Evolutionary conservation across 2,329 filamentous ascomycete species (phyloP).

Genomic region (Aspergillaceae sp.): DNA sequence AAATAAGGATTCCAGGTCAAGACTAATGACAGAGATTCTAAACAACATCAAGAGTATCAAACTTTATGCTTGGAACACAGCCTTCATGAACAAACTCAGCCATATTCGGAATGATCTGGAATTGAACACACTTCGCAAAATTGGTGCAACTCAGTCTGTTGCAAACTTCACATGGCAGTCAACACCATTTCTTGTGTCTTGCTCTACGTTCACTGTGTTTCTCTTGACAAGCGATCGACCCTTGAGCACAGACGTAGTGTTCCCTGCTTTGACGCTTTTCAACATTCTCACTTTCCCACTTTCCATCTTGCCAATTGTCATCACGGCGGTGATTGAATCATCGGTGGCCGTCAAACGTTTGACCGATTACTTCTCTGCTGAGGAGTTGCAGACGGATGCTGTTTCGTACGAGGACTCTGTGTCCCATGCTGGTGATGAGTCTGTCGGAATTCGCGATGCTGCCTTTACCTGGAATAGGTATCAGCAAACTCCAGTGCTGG

Average conservation of each 20-base stretch:
- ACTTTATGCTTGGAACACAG: slow-evolving; percentile 92
- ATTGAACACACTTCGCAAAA: slow-evolving; percentile 89
- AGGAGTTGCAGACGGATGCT: slow-evolving; percentile 83
- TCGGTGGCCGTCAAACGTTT: slow-evolving; percentile 84
- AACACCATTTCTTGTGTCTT: slow-evolving; percentile 94
- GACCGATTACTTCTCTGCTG: slow-evolving; percentile 73
- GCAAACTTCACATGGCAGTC: slow-evolving; percentile 98
- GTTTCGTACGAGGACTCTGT: slow-evolving; percentile 62
- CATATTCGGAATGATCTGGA: slow-evolving; percentile 93
- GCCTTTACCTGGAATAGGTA: slow-evolving; percentile 94
- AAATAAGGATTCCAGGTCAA: slow-evolving; percentile 90
- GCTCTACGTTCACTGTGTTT: slow-evolving; percentile 90
- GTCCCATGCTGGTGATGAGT: slow-evolving; percentile 72
- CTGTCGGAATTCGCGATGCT: slow-evolving; percentile 71
- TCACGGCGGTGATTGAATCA: slow-evolving; percentile 90
- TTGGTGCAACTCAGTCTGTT: slow-evolving; percentile 85
- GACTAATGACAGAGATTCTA: slow-evolving; percentile 92
- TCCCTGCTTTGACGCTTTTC: slow-evolving; percentile 86
- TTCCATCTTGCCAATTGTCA: slow-evolving; percentile 92
- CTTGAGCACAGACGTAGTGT: slow-evolving; percentile 88
- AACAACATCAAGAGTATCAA: slow-evolving; percentile 99
- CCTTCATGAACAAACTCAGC: slow-evolving; percentile 96
- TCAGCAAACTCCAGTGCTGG: slow-evolving; percentile 57
- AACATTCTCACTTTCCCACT: slow-evolving; percentile 94
- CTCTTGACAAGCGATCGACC: slow-evolving; percentile 74